These are phyloP conservation scores for Alternaria sp. DNA, from an alignment of 2,329 filamentous ascomycete genomes.

Conservation along the genomic window DNA sequence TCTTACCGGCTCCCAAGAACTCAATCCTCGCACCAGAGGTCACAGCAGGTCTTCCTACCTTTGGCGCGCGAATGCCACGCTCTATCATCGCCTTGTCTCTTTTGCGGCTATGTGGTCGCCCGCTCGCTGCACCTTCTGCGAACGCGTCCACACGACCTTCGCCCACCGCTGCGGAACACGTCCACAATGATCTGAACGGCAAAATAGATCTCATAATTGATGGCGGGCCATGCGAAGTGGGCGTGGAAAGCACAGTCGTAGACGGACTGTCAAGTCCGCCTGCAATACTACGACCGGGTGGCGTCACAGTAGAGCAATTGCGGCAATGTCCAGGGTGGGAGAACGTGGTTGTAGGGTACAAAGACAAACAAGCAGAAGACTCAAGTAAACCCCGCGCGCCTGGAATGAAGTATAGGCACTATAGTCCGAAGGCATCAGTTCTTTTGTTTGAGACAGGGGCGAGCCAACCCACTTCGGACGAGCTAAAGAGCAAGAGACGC, in stretches of 20 bases:
- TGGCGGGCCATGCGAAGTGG: constrained; percentile 84
- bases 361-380: constrained; percentile 73
- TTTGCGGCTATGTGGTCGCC: constrained; percentile 79
- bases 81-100: constrained; percentile 85
- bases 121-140: constrained; percentile 89
- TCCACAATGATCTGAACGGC: constrained; percentile 82
- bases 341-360: constrained; percentile 77
- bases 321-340: constrained; percentile 81
- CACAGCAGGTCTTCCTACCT: constrained; percentile 82
- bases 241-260: constrained; percentile 96
- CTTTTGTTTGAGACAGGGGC: constrained; percentile 75
- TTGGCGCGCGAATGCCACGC: constrained; percentile 89
- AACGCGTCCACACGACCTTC: constrained; percentile 95
- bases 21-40: constrained; percentile 87
- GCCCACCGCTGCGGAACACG: constrained; percentile 89
- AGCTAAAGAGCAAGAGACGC: constrained; percentile 41
- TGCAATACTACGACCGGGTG: constrained; percentile 83
- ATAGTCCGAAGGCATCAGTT: constrained; percentile 88
- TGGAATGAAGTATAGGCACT: constrained; percentile 99
- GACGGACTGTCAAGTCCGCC: constrained; percentile 86
- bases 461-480: constrained; percentile 40
- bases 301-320: constrained; percentile 82
- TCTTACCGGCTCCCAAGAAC: constrained; percentile 76
- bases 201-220: constrained; percentile 88
- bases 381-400: constrained; percentile 76